Evolutionary conservation across 768 basidiomycete genomes (phyloP).

Genomic region (Podaxis sp.): DNA sequence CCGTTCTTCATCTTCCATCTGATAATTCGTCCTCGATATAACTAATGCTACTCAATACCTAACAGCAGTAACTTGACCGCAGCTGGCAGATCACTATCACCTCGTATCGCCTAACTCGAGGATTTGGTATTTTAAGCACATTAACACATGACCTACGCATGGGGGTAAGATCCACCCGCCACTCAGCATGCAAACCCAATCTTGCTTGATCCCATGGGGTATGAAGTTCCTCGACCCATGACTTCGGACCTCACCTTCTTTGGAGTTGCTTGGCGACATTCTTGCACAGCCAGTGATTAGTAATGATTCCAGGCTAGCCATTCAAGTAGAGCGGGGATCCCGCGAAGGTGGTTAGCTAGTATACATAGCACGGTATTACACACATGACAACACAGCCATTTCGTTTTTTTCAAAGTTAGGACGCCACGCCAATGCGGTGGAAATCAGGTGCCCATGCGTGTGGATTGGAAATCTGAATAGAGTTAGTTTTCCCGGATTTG

Average conservation of each 20-base stretch:
- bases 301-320: background rate
- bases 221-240: background rate
- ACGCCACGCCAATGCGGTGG: constrained; percentile 38
- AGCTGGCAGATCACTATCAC: background rate
- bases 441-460: constrained; percentile 42
- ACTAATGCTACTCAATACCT: no score
- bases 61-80: background rate
- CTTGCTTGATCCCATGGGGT: background rate
- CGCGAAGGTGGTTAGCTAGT: background rate
- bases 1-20: no score
- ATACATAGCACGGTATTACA: background rate
- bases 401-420: constrained; percentile 17
- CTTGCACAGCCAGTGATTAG: background rate
- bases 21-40: no score
- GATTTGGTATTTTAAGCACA: background rate
- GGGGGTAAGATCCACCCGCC: background rate
- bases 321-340: background rate
- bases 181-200: background rate
- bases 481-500: constrained; percentile 43
- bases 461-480: constrained; percentile 44
- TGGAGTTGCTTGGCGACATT: background rate
- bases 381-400: background rate
- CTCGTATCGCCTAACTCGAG: background rate
- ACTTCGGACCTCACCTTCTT: background rate
- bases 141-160: background rate